A percentile compares a stretch with the other conserved stretches of the same genome.
Evolutionary conservation across 1,284 basidiomycete genomes (phyloP).

Genomic region (Heterobasidion occidentale): DNA sequence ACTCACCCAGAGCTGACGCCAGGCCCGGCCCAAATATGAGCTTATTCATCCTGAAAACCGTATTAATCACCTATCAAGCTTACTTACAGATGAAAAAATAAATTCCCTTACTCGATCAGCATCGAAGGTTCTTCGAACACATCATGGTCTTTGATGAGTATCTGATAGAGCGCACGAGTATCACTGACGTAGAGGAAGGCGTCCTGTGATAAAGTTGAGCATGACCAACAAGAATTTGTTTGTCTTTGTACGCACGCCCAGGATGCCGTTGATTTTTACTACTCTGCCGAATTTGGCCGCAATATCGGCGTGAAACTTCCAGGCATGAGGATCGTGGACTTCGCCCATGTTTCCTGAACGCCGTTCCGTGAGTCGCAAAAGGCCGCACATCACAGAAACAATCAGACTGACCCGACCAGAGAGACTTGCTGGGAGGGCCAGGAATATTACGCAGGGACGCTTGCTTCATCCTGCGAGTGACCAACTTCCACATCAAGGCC

Average conservation of each 20-base stretch:
- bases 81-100: not conserved
- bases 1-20: constrained; percentile 11
- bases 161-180: not conserved
- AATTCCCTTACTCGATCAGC: not conserved
- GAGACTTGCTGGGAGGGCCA: not conserved
- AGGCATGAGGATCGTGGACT: not conserved
- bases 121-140: not conserved
- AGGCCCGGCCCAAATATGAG: constrained; percentile 12
- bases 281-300: not conserved
- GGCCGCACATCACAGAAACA: too few species aligned
- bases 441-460: not conserved
- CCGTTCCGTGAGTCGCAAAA: not conserved
- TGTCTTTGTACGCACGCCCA: not conserved
- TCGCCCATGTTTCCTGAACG: not conserved
- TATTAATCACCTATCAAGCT: not conserved
- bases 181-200: not conserved
- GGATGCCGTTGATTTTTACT: not conserved
- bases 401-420: not conserved
- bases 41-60: constrained; percentile 5
- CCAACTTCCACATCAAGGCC: not conserved
- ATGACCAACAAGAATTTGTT: not conserved
- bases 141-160: constrained; percentile 7
- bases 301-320: not conserved
- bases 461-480: not conserved
- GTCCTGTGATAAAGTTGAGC: not conserved